Evolutionary conservation across 2,329 filamentous ascomycete genomes (phyloP).

Genomic region (Paraconiothyrium sp.): DNA sequence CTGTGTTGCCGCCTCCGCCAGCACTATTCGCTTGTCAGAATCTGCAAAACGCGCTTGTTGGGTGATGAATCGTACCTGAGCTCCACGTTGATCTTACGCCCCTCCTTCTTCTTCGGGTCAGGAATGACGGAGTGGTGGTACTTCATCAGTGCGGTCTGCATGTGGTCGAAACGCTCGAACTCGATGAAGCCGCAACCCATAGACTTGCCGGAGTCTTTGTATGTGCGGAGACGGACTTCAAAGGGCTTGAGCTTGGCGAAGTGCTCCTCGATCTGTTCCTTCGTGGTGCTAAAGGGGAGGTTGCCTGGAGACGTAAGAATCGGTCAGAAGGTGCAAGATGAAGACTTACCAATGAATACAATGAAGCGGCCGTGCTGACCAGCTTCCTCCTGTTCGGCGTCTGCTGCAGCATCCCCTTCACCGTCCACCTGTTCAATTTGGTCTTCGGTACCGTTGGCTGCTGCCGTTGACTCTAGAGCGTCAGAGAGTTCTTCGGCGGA

Average conservation of each 20-base stretch:
- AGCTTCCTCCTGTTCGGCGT: conserved; percentile 27
- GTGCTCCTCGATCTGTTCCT: conserved; percentile 74
- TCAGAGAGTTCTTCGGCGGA: conserved; percentile 26
- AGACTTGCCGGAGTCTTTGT: conserved; percentile 49
- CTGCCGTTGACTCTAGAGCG: conserved; percentile 24
- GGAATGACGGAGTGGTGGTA: conserved; percentile 87
- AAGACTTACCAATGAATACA: conserved; percentile 73
- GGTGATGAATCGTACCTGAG: conserved; percentile 69
- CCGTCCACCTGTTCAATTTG: conserved; percentile 25
- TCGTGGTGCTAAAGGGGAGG: conserved; percentile 84
- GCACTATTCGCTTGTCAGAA: conserved; percentile 62
- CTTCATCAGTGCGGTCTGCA: conserved; percentile 91
- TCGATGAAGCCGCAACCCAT: conserved; percentile 71
- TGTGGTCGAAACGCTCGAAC: conserved; percentile 84
- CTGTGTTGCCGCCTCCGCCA: conserved; percentile 84
- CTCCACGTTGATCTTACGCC: conserved; percentile 90
- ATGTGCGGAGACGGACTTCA: conserved; percentile 66
- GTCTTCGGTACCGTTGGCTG: conserved; percentile 26
- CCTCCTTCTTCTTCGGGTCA: conserved; percentile 63
- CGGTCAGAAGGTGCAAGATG: conserved; percentile 11
- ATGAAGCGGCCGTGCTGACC: conserved; percentile 68
- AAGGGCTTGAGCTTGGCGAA: conserved; percentile 79
- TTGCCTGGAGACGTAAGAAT: conserved; percentile 67
- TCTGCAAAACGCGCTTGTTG: not conserved
- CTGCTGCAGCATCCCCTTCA: conserved; percentile 9